Conservation (phyloP, 1,284 basidiomycete species). For the Ustilago xerochloae region DNA sequence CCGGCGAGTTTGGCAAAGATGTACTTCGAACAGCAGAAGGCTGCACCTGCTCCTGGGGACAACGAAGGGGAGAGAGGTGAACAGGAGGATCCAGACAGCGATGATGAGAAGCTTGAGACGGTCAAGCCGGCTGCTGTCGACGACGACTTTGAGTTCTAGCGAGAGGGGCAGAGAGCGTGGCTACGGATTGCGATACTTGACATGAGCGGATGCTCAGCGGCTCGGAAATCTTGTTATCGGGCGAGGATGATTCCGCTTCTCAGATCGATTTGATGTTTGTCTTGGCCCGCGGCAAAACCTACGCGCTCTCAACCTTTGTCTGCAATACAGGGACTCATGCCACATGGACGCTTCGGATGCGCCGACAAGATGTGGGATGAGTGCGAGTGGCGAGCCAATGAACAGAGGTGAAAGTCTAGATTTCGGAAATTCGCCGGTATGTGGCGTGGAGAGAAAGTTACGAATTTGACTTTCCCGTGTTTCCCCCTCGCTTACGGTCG, state of each 20-base stretch:
- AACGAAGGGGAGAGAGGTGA: conserved; percentile 23
- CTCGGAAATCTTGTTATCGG: background rate
- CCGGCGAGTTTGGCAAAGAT: conserved; percentile 56
- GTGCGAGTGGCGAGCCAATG: background rate
- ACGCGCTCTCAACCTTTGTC: background rate
- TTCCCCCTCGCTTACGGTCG: background rate
- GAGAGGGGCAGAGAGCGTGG: background rate
- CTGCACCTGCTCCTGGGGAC: conserved; percentile 20
- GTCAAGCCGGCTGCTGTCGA: conserved; percentile 9
- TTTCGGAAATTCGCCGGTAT: background rate
- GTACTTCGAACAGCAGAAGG: conserved; percentile 57
- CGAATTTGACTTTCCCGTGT: background rate
- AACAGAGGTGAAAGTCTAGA: background rate
- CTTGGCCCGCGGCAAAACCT: background rate
- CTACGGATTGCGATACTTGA: background rate
- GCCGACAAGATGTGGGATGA: background rate
- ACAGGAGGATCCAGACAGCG: conserved; percentile 12
- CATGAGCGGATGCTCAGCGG: background rate
- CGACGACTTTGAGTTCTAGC: conserved; percentile 26
- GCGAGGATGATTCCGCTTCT: background rate
- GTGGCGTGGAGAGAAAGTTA: background rate
- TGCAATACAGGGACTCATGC: background rate
- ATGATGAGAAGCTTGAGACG: background rate
- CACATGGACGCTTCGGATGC: background rate
- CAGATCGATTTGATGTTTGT: background rate